These are phyloP conservation scores for Agrocybe pediades DNA, from an alignment of 768 basidiomycete genomes.

Conservation along the genomic window DNA sequence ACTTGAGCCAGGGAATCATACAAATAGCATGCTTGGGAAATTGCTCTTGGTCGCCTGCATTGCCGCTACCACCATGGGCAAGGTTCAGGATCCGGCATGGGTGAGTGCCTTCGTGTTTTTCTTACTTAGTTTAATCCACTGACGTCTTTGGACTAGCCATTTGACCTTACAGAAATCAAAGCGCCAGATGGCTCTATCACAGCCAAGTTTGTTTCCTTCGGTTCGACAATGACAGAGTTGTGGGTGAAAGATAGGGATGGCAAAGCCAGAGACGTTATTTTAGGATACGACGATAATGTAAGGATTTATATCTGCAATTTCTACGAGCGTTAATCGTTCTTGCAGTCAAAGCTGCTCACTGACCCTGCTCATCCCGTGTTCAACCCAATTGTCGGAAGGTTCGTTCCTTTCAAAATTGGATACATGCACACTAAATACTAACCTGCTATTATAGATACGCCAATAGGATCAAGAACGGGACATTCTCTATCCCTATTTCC, in stretches of 20 bases:
- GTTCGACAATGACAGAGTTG: constrained; percentile 56
- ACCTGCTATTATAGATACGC: constrained; percentile 40
- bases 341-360: constrained; percentile 38
- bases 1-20: too few species aligned
- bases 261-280: constrained; percentile 50
- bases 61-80: background rate
- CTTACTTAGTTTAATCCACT: background rate
- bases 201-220: constrained; percentile 59
- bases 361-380: constrained; percentile 52
- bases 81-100: background rate
- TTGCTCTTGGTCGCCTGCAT: background rate
- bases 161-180: constrained; percentile 46
- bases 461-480: constrained; percentile 53
- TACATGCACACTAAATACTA: background rate
- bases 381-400: constrained; percentile 39
- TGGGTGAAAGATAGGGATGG: constrained; percentile 57
- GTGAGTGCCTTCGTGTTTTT: background rate
- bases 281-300: constrained; percentile 60
- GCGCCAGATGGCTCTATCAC: constrained; percentile 58
- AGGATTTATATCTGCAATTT: constrained; percentile 14
- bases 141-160: constrained; percentile 34
- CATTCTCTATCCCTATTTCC: constrained; percentile 55
- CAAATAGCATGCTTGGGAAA: background rate
- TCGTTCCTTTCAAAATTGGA: background rate
- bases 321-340: background rate